Base-by-base conservation (phyloP, 2,329 filamentous ascomycete species). In the Ceratocystis ficicola region DNA sequence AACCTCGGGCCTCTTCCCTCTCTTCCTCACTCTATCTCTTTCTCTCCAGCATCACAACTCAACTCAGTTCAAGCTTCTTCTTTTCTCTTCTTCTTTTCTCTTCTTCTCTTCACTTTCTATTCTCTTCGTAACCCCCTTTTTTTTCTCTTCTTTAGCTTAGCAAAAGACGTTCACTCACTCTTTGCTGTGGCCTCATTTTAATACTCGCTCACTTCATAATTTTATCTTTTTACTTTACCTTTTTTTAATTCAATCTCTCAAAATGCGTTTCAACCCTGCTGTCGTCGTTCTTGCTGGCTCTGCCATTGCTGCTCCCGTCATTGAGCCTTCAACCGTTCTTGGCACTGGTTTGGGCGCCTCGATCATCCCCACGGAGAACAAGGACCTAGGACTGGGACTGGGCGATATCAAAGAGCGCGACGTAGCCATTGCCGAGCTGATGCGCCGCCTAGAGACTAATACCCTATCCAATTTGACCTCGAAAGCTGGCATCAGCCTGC, bases 181-280 rank as follows among this genome's bases (percentile, higher is more conserved):
- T 59, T 61, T 36, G n/a, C 52, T 65, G 7, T n/a, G 22, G 10
- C 36, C 32, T 44, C 20, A 44, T 48, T 41, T 65, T 41, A 25
- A 57, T 32, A 61, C 60, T 28, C 44, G 8, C 52, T 32, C 52
- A 17, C 44, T 63, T 63, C 15, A 30, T 20, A 17, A 20, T 50
- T 63, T 50, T 48, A 20, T 2, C 15, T 63, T 25, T 65, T 64
- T 36, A 32, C 46, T 59, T 44, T 57, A 41, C 6, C 28, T 28
- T 57, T 64, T 64, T 66, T 57, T 50, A 32, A 61, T 25, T 44
- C 28, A 6, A 44, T 36, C 17, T 50, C 46, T 65, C 63, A 67
- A 62, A 50, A 67, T 67, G 66, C 66, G 63, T 32, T 65, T 65
- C 63, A 65, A 62, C 48, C 17, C 65, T 36, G 65, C 65, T 30